Base-by-base conservation (phyloP, 192 early-diverging fungal genomes). In the Lobosporangium transversale region DNA sequence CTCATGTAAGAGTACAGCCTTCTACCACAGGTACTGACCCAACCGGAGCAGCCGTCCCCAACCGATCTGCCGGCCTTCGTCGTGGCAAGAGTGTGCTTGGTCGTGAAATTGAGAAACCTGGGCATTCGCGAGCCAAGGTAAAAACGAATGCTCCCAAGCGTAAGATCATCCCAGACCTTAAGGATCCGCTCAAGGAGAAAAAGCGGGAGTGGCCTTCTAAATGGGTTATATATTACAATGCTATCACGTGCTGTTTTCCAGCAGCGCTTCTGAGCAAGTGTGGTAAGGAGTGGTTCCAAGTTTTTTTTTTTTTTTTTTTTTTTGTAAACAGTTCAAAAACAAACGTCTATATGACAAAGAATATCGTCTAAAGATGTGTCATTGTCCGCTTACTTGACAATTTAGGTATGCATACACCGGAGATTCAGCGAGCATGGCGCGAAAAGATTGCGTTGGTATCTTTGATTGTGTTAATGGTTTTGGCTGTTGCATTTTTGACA, bases 361-460 rank as follows among this genome's bases (percentile, higher is more conserved):
- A n/a, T n/a, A n/a, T n/a, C n/a, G n/a, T n/a, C n/a, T n/a, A n/a
- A n/a, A n/a, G n/a, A n/a, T n/a, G n/a, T n/a, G n/a, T n/a, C n/a
- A n/a, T n/a, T n/a, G n/a, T n/a, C n/a, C n/a, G n/a, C n/a, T n/a
- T n/a, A n/a, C n/a, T n/a, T n/a, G n/a, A n/a, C n/a, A n/a, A n/a
- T n/a, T n/a, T 70, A 85, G 92, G 92, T 2, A 89, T 92, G 70
- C 73, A 80, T 20, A 81, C 85, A 40, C 48, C 58, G 10, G 81
- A 67, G 30, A 85, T 89, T 79, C 92, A 92, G 60, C 79, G 80
- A 60, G 96, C 96, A 30, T 97, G 92, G 91, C 87, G 94, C 74
- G 96, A 97, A 83, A 97, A 97, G 76, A 90, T 97, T 59, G 94
- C 91, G 4, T 73, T 97, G 20, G 91, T 95, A 49, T 89, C 86